Evolutionary conservation across 192 early-diverging fungal species (phyloP), one percentile per base, ranked within the genome.

Genomic region (Podila epicladia): DNA sequence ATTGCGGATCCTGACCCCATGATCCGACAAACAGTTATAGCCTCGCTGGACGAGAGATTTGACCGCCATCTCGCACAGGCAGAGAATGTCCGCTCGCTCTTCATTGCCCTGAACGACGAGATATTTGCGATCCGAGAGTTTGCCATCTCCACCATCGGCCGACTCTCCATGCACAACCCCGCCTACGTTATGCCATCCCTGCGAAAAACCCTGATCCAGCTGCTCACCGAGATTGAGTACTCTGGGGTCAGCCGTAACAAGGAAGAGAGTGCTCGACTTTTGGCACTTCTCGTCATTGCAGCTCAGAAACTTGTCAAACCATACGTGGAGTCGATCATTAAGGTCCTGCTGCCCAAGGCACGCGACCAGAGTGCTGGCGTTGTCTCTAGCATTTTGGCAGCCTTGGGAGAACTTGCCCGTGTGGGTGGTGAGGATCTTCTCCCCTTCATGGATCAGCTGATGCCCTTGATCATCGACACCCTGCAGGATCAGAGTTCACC

Each of bases 131-230:
- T 97, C 57, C 89, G 95, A 13, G 92, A 96, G 65, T 87, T 91
- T 8, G 92, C 94, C 1, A 92, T 99, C 38, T 71, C 87, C 0
- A 93, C 97, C 51, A 94, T 99, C 64, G 97, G 97, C 9, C 88
- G 97, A 22, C 83, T 99, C 20, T 90, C 93, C 3, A 82, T 91
- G 11, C 90, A 92, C 66, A 99, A 98, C 75, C 97, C 97, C 11
- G 97, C 95, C 2, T 96, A 96, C 70, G 93, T 97, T 15, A 91
- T 97, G 88, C 95, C 97, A 7, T 94, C 92, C 0, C 84, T 99
- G 28, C 88, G 95, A 33, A 94, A 96, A 69, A 91, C 93, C 0
- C 72, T 98, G 15, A 93, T 95, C 66, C 93, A 96, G 73, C 83
- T 99, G 2, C 82, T 99, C 58, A 95, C 94, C 6, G 96, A 98